Percentiles rank a stretch among this genome's conserved stretches.
phyloP scores from a whole-genome alignment of 2,329 filamentous ascomycete species.

The Parastagonospora nodorum region DNA sequence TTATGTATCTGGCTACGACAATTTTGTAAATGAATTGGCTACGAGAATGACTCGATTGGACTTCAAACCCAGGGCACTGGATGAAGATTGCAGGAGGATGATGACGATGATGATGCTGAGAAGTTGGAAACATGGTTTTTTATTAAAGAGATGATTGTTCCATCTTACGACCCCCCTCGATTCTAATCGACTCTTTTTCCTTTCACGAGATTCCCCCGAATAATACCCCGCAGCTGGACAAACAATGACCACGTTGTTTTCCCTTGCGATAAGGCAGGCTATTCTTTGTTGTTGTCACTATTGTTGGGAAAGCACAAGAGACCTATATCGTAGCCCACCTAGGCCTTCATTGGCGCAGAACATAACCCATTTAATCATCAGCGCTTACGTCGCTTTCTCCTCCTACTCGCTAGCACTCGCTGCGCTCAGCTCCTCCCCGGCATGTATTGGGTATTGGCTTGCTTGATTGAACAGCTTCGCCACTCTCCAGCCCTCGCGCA shows the following conservation, averaged over 20 bases:
- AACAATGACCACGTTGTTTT: background rate
- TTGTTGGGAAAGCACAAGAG: no score
- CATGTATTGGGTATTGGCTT: no score
- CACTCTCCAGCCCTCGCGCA: background rate
- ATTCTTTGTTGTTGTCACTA: conserved; percentile 1
- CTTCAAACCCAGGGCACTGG: background rate
- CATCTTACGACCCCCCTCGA: background rate
- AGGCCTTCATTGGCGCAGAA: conserved; percentile 16
- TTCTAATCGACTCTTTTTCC: conserved; percentile 4
- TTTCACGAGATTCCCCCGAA: background rate
- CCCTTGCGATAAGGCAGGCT: no score
- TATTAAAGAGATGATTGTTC: conserved; percentile 19
- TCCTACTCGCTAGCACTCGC: background rate
- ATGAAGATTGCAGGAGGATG: background rate
- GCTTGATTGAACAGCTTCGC: background rate
- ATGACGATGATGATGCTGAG: background rate
- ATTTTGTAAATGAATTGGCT: conserved; percentile 17
- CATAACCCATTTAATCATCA: conserved; percentile 11
- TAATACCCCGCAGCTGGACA: conserved; percentile 14
- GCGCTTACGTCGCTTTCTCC: conserved; percentile 16
- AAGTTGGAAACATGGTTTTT: conserved; percentile 5
- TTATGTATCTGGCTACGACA: conserved; percentile 28
- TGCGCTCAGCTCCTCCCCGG: no score
- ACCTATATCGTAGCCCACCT: conserved; percentile 4
- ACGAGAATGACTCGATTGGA: conserved; percentile 9